Evolutionary conservation across 129 eudicot genomes (phyloP).

Genomic region (Centella asiatica): DNA sequence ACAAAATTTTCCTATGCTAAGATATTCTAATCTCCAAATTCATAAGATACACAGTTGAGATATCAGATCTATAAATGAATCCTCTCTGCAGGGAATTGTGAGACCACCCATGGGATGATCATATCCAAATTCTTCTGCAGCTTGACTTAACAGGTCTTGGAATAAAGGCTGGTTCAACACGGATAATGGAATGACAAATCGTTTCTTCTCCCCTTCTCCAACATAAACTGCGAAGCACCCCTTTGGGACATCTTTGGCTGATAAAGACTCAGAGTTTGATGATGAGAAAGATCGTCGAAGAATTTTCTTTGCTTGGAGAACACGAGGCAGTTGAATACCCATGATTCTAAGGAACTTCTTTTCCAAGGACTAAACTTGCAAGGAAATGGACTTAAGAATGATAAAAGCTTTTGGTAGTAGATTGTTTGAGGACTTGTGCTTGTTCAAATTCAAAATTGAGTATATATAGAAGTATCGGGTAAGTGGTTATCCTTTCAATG

Average conservation of each 20-base stretch:
- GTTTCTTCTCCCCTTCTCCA: neutral
- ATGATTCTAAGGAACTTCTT: neutral
- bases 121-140: neutral
- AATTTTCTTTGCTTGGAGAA: neutral
- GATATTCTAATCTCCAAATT: neutral
- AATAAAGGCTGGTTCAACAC: neutral
- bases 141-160: constrained; percentile 1
- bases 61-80: neutral
- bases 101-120: constrained; percentile 4
- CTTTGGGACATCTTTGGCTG: constrained; percentile 3
- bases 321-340: constrained; percentile 2
- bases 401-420: no score
- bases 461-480: no score
- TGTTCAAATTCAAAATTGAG: no score
- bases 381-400: no score
- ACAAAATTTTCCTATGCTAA: no score
- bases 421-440: no score
- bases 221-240: neutral
- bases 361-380: no score
- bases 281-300: neutral
- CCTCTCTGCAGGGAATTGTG: neutral
- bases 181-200: constrained; percentile 1
- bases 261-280: neutral
- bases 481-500: no score
- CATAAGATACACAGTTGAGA: neutral